Evolutionary conservation across 1,284 basidiomycete genomes (phyloP).

Genomic region (Malassezia arunalokei): DNA sequence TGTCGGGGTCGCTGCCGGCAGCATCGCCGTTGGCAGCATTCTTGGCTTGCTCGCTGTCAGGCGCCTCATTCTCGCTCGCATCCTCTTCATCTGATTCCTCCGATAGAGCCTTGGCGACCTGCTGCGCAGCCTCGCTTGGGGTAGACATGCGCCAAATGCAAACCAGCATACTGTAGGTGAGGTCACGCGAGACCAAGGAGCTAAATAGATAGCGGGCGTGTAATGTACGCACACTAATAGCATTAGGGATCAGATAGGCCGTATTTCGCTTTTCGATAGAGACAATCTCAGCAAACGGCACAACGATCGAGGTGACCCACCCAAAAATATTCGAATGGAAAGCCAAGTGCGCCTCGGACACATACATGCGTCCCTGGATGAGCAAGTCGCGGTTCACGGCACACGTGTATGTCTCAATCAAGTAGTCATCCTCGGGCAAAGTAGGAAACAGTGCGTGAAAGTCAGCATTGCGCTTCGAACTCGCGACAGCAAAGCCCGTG

Average conservation of each 20-base stretch:
- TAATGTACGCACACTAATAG: slow-evolving; percentile 75
- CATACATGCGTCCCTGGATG: slow-evolving; percentile 87
- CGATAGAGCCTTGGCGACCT: slow-evolving; percentile 20
- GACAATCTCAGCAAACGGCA: slow-evolving; percentile 81
- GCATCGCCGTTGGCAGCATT: neutral
- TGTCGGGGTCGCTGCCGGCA: neutral
- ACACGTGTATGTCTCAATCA: slow-evolving; percentile 98
- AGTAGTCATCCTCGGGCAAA: slow-evolving; percentile 85
- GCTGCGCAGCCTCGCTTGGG: slow-evolving; percentile 51
- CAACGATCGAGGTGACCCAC: slow-evolving; percentile 90
- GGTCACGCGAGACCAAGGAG: slow-evolving; percentile 89
- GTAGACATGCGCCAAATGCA: slow-evolving; percentile 89
- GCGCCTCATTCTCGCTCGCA: neutral
- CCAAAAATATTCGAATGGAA: slow-evolving; percentile 99
- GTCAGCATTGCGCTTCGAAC: slow-evolving; percentile 82
- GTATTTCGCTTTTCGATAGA: slow-evolving; percentile 95
- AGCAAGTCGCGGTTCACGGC: slow-evolving; percentile 90
- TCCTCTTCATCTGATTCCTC: slow-evolving; percentile 7
- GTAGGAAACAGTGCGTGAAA: slow-evolving; percentile 81
- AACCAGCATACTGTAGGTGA: slow-evolving; percentile 85
- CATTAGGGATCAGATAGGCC: slow-evolving; percentile 94
- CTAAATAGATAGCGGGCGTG: slow-evolving; percentile 74
- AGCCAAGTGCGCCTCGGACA: slow-evolving; percentile 94
- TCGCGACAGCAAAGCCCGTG: slow-evolving; percentile 84
- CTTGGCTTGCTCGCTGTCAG: neutral